Base-by-base conservation (phyloP, 495 filamentous ascomycete species). In the Apiosordaria backusii region DNA sequence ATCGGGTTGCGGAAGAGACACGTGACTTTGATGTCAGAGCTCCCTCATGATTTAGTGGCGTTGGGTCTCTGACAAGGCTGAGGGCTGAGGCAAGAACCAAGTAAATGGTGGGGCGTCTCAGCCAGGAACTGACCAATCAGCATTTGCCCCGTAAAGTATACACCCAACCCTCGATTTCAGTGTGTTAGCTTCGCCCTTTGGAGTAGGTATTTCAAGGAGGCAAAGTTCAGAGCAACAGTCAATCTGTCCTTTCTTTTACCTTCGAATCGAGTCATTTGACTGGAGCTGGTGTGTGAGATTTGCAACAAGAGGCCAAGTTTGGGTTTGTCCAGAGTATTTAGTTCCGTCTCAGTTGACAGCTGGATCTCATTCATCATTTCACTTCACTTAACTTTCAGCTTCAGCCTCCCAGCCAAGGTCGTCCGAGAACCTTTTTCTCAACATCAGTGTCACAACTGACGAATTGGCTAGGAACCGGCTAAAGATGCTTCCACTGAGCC, bases 221-320 rank as follows among this genome's bases (percentile, higher is more conserved):
- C 62, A 26, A 71, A 73, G 53, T 62, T 29, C 21, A 52, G 23
- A 62, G 25, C 50, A 60, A n/a, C 26, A 19, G 27, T 45, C 65
- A 74, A 68, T 64, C 70, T 75, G 73, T 71, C 75, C 75, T 75
- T 75, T 75, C 68, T 68, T 19, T 68, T 3, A 25, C n/a, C 13
- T 69, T 76, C 65, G n/a, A 61, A 45, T 27, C 71, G 65, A 71
- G 52, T 72, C 68, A 70, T 69, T 68, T 15, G 54, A 52, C 19
- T 45, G 3, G 4, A 45, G 9, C 35, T 13, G 35, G 35, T 45
- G 35, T 45, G 35, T 45, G 35, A 45, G 35, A 45, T 15, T 13
- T 45, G 4, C 35, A 45, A 9, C 10, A 45, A 45, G 35, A 45
- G 35, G 35, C 10, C 35, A 45, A 45, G 9, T 1, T 35, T 0